phyloP scores from a whole-genome alignment of 148 eudicot species.

The Silene uniflora region DNA sequence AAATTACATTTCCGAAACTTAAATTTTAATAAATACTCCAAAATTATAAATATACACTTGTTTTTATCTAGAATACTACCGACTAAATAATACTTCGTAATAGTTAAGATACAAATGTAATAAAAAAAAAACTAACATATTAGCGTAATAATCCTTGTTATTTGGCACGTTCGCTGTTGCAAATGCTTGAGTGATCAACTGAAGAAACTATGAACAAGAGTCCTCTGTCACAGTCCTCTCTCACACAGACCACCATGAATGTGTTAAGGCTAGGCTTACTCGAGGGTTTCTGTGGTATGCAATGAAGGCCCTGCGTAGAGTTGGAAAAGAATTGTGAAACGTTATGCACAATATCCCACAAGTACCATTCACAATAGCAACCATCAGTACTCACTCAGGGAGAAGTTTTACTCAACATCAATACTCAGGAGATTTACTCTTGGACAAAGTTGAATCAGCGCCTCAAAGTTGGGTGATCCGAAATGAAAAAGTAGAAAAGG shows the following conservation, averaged over 20 bases:
- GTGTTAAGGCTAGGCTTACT: conserved; percentile 55
- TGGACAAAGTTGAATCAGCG: background rate
- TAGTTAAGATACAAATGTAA: too few species aligned
- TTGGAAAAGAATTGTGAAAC: background rate
- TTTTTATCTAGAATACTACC: too few species aligned
- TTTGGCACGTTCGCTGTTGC: conserved; percentile 41
- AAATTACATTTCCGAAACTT: too few species aligned
- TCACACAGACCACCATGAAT: conserved; percentile 72
- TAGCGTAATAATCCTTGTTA: too few species aligned
- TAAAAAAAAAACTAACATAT: too few species aligned
- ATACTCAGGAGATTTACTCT: too few species aligned
- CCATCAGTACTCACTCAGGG: background rate
- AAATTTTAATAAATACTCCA: too few species aligned
- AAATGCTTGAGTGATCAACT: conserved; percentile 33
- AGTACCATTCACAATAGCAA: conserved; percentile 14
- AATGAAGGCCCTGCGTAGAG: conserved; percentile 55
- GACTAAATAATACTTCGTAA: too few species aligned
- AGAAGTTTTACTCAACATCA: too few species aligned
- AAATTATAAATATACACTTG: too few species aligned
- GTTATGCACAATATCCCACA: conserved; percentile 1
- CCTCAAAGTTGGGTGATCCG: background rate
- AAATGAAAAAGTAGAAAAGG: background rate
- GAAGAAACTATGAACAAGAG: conserved; percentile 41
- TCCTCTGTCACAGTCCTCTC: too few species aligned
- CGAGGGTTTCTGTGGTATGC: conserved; percentile 50